These are phyloP conservation scores for Penicillium sclerotigenum DNA, from an alignment of 2,329 filamentous ascomycete species.

Conservation along the genomic window DNA sequence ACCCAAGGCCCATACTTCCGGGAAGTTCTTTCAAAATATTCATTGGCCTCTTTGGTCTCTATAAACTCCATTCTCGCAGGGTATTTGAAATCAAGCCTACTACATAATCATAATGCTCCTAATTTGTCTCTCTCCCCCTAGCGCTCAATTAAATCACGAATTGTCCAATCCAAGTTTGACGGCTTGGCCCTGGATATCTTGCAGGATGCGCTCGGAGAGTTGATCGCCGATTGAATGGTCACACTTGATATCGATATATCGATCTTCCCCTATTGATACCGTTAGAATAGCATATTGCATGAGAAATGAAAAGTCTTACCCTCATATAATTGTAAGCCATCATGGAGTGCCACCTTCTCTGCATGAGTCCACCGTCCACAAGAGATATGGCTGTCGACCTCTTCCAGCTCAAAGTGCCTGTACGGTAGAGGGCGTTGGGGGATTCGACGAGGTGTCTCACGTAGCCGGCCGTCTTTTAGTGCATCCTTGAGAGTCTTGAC, in stretches of 20 bases:
- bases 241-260: constrained; percentile 3
- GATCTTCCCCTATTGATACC: background rate
- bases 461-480: constrained; percentile 1
- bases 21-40: no score
- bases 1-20: no score
- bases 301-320: background rate
- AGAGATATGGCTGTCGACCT: background rate
- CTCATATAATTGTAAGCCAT: background rate
- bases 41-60: no score
- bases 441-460: background rate
- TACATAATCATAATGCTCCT: background rate
- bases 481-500: constrained; percentile 6
- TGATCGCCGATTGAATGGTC: background rate
- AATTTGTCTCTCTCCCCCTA: background rate
- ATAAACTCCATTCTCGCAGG: background rate
- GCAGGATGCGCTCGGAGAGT: constrained; percentile 1
- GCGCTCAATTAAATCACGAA: background rate
- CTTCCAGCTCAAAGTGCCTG: background rate
- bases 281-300: background rate
- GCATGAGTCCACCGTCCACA: background rate
- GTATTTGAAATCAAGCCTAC: background rate
- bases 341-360: background rate
- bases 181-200: background rate
- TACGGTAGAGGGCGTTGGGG: background rate
- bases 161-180: background rate